Conservation (phyloP, 2,329 filamentous ascomycete species). For the Cladosporium sp. region DNA sequence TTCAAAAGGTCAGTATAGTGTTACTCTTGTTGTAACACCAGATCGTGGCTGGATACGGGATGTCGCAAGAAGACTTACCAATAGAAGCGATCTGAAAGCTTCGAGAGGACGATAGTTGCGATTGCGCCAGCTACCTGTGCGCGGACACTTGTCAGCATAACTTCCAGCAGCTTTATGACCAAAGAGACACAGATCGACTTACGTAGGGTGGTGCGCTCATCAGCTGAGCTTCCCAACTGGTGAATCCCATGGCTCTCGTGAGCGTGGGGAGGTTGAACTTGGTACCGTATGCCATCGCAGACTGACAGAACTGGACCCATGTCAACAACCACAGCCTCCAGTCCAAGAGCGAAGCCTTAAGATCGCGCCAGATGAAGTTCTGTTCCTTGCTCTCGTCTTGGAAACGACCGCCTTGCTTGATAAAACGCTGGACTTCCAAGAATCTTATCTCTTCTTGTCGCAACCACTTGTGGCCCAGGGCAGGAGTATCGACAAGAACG, state of each 20-base stretch:
- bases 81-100: constrained; percentile 32
- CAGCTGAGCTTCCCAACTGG: constrained; percentile 26
- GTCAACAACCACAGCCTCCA: constrained; percentile 17
- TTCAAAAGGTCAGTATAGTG: neutral
- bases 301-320: constrained; percentile 12
- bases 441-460: constrained; percentile 39
- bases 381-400: constrained; percentile 14
- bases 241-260: constrained; percentile 27
- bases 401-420: constrained; percentile 16
- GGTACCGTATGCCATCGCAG: constrained; percentile 11
- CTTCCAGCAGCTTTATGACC: neutral
- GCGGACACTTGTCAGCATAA: neutral
- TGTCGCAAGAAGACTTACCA: constrained; percentile 16
- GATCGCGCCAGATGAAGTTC: constrained; percentile 15
- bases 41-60: neutral
- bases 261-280: constrained; percentile 23
- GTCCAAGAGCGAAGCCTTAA: constrained; percentile 14
- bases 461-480: constrained; percentile 57
- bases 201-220: constrained; percentile 32
- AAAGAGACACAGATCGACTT: neutral
- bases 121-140: constrained; percentile 30
- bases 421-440: constrained; percentile 3
- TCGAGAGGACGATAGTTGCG: constrained; percentile 30
- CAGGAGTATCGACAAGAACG: constrained; percentile 14
- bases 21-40: neutral